Base-by-base conservation (phyloP, 768 basidiomycete species). In the Daedaleopsis nitida region DNA sequence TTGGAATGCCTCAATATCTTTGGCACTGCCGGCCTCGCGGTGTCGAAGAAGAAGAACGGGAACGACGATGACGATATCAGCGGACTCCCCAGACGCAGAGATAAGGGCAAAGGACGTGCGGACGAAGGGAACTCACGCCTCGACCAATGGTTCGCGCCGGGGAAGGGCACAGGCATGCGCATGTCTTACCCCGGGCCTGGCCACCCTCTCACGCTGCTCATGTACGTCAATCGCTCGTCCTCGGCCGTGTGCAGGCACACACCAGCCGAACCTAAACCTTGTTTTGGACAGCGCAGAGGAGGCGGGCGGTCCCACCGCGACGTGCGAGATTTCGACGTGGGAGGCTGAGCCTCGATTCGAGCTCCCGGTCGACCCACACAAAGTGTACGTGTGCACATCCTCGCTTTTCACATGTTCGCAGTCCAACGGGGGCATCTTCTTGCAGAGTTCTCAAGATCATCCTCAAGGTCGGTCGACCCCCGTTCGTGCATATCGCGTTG, bases 1-100 rank as follows among this genome's bases (percentile, higher is more conserved):
- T 83, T 97, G 62, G 94, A 97, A 65, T 95, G 92, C 68, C 79
- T 99, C 35, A 96, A 96, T 68, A 88, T 98, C 57, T 98, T 96
- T 68, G 96, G 96, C 32, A 91, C 94, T 12, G 92, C 90, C 1
- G 73, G 74, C 5, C 43, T 56, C 12, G 49, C 49, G 19, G 68
- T 55, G 63, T 55, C 51, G 68, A 81, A 79, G 63, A 78, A 75
- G 65, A 84, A 78, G 58, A 78, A 76, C 13, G 82, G 83, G 43
- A 76, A 78, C 47, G 78, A 76, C 32, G 72, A 66, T 42, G 74
- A 74, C 47, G 79, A 73, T 53, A 76, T 72, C 51, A 39, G 19
- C 37, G n/a, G 47, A 48, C 34, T 72, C 51, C 39, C 16, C 37
- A 14, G 42, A 50, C 34, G 43, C 38, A 53, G 44, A 35, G 43